Conservation (phyloP, 1,284 basidiomycete genomes). For the Peniophora sp. region DNA sequence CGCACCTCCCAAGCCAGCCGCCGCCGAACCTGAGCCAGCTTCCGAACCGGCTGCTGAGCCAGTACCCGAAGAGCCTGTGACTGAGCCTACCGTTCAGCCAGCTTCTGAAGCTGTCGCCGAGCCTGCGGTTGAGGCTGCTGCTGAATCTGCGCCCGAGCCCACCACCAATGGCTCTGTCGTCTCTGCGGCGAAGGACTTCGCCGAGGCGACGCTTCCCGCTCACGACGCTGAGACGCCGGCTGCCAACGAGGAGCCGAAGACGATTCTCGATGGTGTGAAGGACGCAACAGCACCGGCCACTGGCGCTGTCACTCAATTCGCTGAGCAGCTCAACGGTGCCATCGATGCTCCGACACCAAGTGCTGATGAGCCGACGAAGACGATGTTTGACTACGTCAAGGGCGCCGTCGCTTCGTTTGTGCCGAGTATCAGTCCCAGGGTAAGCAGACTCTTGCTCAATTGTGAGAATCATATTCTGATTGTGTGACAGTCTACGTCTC, state of each 20-base stretch:
- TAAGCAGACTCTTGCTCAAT: background rate
- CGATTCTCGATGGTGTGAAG: conserved; percentile 1
- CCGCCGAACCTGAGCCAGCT: conserved; percentile 9
- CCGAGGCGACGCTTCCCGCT: background rate
- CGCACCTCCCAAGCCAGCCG: conserved; percentile 45
- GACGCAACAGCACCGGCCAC: background rate
- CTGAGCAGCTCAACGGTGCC: background rate
- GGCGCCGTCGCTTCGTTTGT: conserved; percentile 1
- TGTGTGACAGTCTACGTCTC: too few relatives aligned
- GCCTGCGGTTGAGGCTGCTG: background rate
- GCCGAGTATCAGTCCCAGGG: background rate
- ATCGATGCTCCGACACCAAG: background rate
- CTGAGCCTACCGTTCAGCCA: background rate
- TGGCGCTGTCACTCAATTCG: background rate
- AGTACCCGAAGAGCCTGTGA: conserved; percentile 1
- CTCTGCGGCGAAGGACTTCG: conserved; percentile 3
- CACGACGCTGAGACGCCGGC: conserved; percentile 4
- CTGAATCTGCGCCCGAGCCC: conserved; percentile 1
- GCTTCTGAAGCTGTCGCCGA: background rate
- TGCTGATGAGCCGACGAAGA: background rate
- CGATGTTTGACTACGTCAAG: background rate
- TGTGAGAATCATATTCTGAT: too few relatives aligned
- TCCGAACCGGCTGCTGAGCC: background rate
- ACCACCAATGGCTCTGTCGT: conserved; percentile 3
- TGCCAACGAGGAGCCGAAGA: conserved; percentile 1